phyloP scores from a whole-genome alignment of 352 stramenopile genomes.

The Globisporangium abappressorium region DNA sequence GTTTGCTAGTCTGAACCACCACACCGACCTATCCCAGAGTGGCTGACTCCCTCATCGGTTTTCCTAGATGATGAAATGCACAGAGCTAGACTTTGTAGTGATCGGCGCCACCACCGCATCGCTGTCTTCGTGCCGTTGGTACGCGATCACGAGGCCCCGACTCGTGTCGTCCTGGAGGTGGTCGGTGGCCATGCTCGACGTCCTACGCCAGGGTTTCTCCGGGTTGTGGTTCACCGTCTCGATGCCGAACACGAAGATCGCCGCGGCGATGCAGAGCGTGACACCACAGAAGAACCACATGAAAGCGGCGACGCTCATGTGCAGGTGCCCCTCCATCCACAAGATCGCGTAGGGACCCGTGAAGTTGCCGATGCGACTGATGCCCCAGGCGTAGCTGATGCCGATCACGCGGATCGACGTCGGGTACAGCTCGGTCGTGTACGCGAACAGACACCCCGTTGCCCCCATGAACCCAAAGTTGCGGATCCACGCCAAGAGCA shows the following conservation, averaged over 20 bases:
- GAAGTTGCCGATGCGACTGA: constrained; percentile 25
- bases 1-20: too few species aligned
- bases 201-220: neutral
- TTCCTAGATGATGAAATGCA: too few species aligned
- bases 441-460: constrained; percentile 26
- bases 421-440: constrained; percentile 39
- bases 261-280: constrained; percentile 13
- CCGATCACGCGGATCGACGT: constrained; percentile 35
- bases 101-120: too few species aligned
- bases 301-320: constrained; percentile 4
- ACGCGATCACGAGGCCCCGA: neutral
- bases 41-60: too few species aligned
- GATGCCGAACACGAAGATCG: neutral
- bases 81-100: too few species aligned
- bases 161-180: neutral
- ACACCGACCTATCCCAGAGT: too few species aligned
- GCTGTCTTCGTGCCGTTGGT: neutral
- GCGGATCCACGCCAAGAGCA: neutral
- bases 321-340: constrained; percentile 26
- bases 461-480: constrained; percentile 17
- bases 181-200: neutral
- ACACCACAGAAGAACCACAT: constrained; percentile 12
- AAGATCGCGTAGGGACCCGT: constrained; percentile 23
- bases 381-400: constrained; percentile 26
- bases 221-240: constrained; percentile 2